Evolutionary conservation across 257 asterid species (phyloP), one percentile per base, ranked within the genome.

Genomic region (Leptodermis oblonga): DNA sequence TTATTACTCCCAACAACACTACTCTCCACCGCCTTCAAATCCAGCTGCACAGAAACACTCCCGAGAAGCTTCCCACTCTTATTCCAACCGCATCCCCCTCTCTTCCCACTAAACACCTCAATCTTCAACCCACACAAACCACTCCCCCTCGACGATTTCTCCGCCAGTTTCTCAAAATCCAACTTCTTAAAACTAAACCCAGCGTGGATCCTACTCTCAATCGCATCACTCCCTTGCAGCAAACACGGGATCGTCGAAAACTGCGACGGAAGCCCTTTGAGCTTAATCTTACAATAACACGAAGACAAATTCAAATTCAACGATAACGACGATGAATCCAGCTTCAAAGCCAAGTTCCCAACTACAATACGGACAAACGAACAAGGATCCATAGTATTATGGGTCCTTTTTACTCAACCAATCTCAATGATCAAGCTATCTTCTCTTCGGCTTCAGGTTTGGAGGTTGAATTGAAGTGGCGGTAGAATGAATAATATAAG

Each of bases 301-400:
- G 75, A 72, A 30, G 48, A 52, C 59, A 0, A 30, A 20, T 18
- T 52, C 59, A 7, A 3, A 13, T 13, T 2, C 30, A 4, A 11
- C 2, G 49, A 14, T 18, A 73, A 58, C 4, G 70, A 76, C 4
- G 82, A 73, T 7, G 83, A 76, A 9, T 83, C 77, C 2, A 83
- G 76, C 61, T 30, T 83, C 70, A 91, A 41, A 0, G 90, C 93
- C 43, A 91, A 74, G 59, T 86, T 84, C 18, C 84, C 90, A 7
- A 89, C 71, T 1, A 83, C 85, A 65, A 91, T 83, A 36, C 99
- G 93, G 31, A 89, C 85, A 60, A 86, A 94, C 62, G 97, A 93
- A 72, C 99, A 91, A 0, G 99, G 99, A 88, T 94, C 98, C 99
- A 94, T 94, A 2, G 13, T 56, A 49, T 17, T 67, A 31, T 25